Evolutionary conservation across 805 yeast genomes (phyloP).

Genomic region (Starmerella asiatica): DNA sequence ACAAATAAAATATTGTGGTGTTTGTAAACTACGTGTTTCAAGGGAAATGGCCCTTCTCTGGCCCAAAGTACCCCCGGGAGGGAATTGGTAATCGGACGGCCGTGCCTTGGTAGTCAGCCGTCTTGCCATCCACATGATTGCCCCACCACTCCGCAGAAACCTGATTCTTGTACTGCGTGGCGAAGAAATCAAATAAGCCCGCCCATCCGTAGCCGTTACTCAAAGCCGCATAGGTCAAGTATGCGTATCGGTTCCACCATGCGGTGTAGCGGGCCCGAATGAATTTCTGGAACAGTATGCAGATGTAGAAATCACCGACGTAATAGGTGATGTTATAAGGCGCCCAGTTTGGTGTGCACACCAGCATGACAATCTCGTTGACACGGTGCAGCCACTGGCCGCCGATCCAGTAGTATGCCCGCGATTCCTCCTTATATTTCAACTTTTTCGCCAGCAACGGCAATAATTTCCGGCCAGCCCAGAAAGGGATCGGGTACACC

Average conservation of each 20-base stretch:
- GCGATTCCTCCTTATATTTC: slow-evolving; percentile 28
- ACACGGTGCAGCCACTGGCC: slow-evolving; percentile 23
- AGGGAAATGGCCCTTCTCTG: slow-evolving; percentile 19
- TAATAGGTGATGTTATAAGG: slow-evolving; percentile 36
- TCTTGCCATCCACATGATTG: slow-evolving; percentile 23
- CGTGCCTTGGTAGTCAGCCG: slow-evolving; percentile 4
- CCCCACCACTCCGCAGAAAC: slow-evolving; percentile 55
- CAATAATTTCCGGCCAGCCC: slow-evolving; percentile 7
- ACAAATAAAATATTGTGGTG: not conserved
- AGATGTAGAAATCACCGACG: slow-evolving; percentile 31
- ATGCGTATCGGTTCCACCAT: slow-evolving; percentile 44
- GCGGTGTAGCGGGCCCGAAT: slow-evolving; percentile 31
- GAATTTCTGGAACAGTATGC: slow-evolving; percentile 33
- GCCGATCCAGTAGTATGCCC: slow-evolving; percentile 33
- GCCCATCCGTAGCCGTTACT: slow-evolving; percentile 40
- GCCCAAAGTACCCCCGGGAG: slow-evolving; percentile 25
- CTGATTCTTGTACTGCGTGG: slow-evolving; percentile 33
- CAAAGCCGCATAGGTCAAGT: slow-evolving; percentile 36
- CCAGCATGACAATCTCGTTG: slow-evolving; percentile 10
- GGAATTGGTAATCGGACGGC: slow-evolving; percentile 15
- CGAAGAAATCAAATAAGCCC: slow-evolving; percentile 34
- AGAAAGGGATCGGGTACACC: slow-evolving; percentile 14
- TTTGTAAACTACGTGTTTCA: not conserved
- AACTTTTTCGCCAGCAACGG: slow-evolving; percentile 5
- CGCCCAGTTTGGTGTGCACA: slow-evolving; percentile 24